Base-by-base conservation (phyloP, 495 filamentous ascomycete genomes). In the Echria macrotheca region DNA sequence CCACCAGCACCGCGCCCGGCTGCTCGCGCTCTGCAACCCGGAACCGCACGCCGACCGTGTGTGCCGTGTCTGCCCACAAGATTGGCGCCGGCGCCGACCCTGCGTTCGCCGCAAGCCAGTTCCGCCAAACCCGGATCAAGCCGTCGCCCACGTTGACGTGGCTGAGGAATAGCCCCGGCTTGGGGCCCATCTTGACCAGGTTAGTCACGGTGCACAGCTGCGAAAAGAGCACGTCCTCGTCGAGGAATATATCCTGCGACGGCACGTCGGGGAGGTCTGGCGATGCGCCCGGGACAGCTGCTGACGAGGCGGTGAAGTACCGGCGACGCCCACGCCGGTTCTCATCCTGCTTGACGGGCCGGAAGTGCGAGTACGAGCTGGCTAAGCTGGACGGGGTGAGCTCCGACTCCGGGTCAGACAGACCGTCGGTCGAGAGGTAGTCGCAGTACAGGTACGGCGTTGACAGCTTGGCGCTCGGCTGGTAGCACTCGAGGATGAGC, bases 401-500 rank as follows among this genome's bases (percentile, higher is more conserved):
- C 48, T 39, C 25, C 11, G 44, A 66, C 40, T 76, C 63, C 10
- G 74, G 69, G 21, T 53, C 58, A 43, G 67, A 54, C 23, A 80
- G 59, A 70, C 73, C 54, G 29, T 66, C 54, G 5, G 81, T 89
- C 33, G 74, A 77, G 5, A 84, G 71, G 54, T 85, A 84, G 38
- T 77, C 74, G 68, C 85, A 88, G 61, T 77, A 82, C 2, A 85
- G 76, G 36, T 81, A 82, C 2, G 85, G 81, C 40, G 83, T 82
- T 10, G 74, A 80, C 23, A 85, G 66, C 60, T 80, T 83, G n/a
- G 76, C 78, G 52, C 70, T 78, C 0, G 87, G 87, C 53, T 85
- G 85, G 58, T 82, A 89, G 68, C 84, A 87, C 70, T 89, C 85
- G 11, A 93, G 75, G 15, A 89, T 80, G 22, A 90, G 65, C 32